phyloP scores from a whole-genome alignment of 2,329 filamentous ascomycete genomes.

The Paracoccidioides brasiliensis region DNA sequence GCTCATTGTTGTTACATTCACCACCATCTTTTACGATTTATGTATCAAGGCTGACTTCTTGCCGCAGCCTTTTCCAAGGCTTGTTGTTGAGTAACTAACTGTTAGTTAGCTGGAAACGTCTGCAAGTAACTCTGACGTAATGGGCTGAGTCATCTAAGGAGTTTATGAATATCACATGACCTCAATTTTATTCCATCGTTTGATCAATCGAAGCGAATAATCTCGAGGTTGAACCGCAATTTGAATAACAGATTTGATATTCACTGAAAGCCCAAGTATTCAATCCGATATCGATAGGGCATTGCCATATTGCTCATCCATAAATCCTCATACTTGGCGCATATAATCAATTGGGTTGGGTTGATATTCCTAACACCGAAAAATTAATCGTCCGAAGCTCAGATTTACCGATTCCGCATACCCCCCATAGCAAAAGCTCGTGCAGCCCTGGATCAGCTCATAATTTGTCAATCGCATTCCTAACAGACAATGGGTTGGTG shows the following conservation, averaged over 20 bases:
- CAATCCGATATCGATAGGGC: not conserved
- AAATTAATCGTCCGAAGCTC: not conserved
- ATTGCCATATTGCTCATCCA: not conserved
- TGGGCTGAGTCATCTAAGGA: not conserved
- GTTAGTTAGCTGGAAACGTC: not conserved
- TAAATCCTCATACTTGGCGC: not conserved
- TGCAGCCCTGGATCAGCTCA: not conserved
- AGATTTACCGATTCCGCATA: not conserved
- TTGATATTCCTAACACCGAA: not conserved
- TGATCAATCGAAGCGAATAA: not conserved
- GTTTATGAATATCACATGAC: not conserved
- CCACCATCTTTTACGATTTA: not conserved
- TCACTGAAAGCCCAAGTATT: not conserved
- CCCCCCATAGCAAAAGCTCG: not conserved
- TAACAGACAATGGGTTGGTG: conserved; percentile 34
- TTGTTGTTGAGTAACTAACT: no score
- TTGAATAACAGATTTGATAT: not conserved
- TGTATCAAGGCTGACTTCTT: not conserved
- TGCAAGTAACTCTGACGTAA: not conserved
- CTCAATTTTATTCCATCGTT: not conserved
- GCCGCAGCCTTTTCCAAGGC: no score
- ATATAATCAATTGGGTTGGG: not conserved
- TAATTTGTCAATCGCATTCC: not conserved
- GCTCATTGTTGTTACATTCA: not conserved
- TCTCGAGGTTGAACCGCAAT: not conserved